These are phyloP conservation scores for Castanea mollissima DNA, from an alignment of 306 rosid species.

Conservation along the genomic window DNA sequence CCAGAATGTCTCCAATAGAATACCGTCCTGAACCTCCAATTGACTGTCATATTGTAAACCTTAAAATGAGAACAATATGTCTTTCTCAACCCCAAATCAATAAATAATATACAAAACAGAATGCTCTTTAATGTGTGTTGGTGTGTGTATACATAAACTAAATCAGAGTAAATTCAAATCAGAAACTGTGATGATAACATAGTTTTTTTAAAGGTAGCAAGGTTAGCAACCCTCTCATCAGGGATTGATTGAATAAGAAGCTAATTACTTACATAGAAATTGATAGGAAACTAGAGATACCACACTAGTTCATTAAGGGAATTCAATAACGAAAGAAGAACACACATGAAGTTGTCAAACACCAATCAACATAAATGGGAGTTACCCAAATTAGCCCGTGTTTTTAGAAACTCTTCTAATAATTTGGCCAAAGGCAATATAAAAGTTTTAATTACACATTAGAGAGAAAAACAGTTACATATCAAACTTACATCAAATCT, in stretches of 20 bases:
- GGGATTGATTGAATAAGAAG: not conserved
- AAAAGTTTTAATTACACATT: not conserved
- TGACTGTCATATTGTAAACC: conserved; percentile 39
- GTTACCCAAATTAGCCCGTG: not conserved
- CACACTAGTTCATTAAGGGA: not conserved
- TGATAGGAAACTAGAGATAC: not conserved
- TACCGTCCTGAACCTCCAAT: conserved; percentile 39
- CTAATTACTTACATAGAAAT: not conserved
- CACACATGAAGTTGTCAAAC: not conserved
- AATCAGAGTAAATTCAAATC: too few relatives aligned
- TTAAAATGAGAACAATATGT: conserved; percentile 4
- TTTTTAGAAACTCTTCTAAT: not conserved
- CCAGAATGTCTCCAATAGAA: conserved; percentile 74
- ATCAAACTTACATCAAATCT: not conserved
- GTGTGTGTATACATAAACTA: not conserved
- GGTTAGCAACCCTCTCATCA: not conserved
- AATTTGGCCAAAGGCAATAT: not conserved
- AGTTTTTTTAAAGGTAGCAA: too few relatives aligned
- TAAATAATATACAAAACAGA: not conserved
- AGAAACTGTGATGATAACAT: too few relatives aligned
- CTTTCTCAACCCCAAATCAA: not conserved
- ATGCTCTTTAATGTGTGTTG: not conserved
- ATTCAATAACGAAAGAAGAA: not conserved
- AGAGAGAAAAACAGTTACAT: not conserved
- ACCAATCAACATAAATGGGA: not conserved